A percentile compares a stretch with the other conserved stretches of the same genome.
Evolutionary conservation across 169 alveolate species (phyloP).

Genomic region (Plasmodium relictum): DNA sequence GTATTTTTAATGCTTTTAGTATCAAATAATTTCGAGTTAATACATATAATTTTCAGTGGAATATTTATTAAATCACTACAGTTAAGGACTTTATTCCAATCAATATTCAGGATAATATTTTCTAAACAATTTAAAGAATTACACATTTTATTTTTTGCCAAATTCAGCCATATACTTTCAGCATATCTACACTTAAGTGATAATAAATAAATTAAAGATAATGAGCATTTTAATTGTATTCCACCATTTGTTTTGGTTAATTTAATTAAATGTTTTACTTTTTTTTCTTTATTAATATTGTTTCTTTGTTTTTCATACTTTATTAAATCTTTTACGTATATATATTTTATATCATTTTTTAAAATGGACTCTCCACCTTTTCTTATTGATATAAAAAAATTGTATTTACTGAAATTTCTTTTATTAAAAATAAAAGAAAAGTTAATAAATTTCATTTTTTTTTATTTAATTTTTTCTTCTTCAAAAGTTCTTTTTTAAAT

Average conservation of each 20-base stretch:
- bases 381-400: conserved; percentile 56
- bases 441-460: conserved; percentile 16
- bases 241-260: conserved; percentile 61
- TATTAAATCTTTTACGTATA: conserved; percentile 27
- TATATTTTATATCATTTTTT: conserved; percentile 61
- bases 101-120: conserved; percentile 20
- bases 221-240: conserved; percentile 51
- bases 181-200: conserved; percentile 58
- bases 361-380: conserved; percentile 61
- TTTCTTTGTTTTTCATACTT: conserved; percentile 36
- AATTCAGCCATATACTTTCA: conserved; percentile 75
- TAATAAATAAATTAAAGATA: conserved; percentile 56
- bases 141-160: conserved; percentile 48
- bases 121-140: conserved; percentile 27
- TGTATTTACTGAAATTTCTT: conserved; percentile 31
- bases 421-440: conserved; percentile 13
- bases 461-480: too few species aligned
- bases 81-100: conserved; percentile 32
- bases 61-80: conserved; percentile 29
- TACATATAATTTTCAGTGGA: conserved; percentile 41
- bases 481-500: too few species aligned
- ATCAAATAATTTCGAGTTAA: conserved; percentile 51
- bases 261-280: conserved; percentile 65
- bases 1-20: conserved; percentile 10
- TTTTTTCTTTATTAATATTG: conserved; percentile 10